Base-by-base conservation (phyloP, 345 rosid species). In the Arabis alpina region DNA sequence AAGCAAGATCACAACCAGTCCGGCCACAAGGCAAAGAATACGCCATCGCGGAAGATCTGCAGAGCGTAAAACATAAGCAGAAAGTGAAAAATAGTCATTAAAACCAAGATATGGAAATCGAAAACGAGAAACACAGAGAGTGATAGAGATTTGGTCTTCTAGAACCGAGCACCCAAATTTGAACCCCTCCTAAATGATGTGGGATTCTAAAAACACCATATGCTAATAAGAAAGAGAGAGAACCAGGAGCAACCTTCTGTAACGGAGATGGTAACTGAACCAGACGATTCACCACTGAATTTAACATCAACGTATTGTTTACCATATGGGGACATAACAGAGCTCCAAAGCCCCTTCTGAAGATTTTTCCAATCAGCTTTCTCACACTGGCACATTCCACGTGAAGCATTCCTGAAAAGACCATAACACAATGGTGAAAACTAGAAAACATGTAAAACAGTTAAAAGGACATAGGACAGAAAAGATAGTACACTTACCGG, bases 11-110 rank as follows among this genome's bases (percentile, higher is more conserved):
- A 92, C 63, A 15, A 82, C 39, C 64, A 92, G 68, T 71, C 98
- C 97, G 30, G 64, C 55, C 11, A 77, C 92, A 14, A 94, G 83
- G 85, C 83, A 89, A 24, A 88, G 2, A 66, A 94, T 81, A 64
- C 96, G 87, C 98, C 99, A 94, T 71, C 15, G 58, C 55, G 91
- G 93, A 73, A 79, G 80, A n/a, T 88, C 99, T 92, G 89, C 86
- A 75, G 5, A 62, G 39, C 61, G 42, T 2, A 53, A 74, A 68
- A 25, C 37, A 56, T n/a, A 57, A 6, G 8, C 41, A 48, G 37
- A 25, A 54, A 15, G 32, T 14, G 36, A 48, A 52, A 36, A 30
- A 59, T 14, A 53, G 39, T 28, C 32, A 57, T 8, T 32, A n/a
- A 41, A 51, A 24, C 34, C 43, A 14, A 25, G 25, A 3, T 25